A percentile compares a stretch with the other conserved stretches of the same genome.
phyloP scores from a whole-genome alignment of 1,139 yeast species.

The Protomyces lactucae-debilis region DNA sequence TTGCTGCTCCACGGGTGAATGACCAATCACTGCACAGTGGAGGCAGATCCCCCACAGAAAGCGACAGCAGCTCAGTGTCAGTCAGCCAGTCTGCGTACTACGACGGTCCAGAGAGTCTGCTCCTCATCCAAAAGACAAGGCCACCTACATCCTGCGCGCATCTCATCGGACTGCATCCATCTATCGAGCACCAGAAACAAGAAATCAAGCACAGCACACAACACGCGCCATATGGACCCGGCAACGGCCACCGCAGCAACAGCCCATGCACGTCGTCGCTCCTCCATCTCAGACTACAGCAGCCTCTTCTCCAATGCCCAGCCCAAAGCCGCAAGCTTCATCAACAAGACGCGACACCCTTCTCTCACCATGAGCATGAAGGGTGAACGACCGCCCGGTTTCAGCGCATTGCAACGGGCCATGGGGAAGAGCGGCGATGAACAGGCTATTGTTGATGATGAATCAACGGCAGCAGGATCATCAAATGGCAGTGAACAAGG shows the following conservation, averaged over 20 bases:
- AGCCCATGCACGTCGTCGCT: not conserved
- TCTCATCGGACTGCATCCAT: too few relatives aligned
- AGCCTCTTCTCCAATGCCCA: conserved; percentile 9
- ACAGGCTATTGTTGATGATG: conserved; percentile 15
- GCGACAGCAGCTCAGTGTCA: too few relatives aligned
- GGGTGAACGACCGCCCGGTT: conserved; percentile 8
- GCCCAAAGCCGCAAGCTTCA: conserved; percentile 2
- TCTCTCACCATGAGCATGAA: conserved; percentile 18
- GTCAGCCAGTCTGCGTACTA: too few relatives aligned
- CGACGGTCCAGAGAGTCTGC: too few relatives aligned
- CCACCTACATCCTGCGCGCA: too few relatives aligned
- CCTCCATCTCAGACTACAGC: conserved; percentile 21
- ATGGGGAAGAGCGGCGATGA: conserved; percentile 3
- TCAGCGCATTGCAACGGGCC: conserved; percentile 7
- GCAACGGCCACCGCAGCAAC: not conserved
- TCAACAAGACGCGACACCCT: conserved; percentile 19
- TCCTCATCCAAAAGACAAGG: too few relatives aligned
- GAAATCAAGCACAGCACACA: too few relatives aligned
- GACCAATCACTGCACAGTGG: too few relatives aligned
- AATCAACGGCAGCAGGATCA: not conserved
- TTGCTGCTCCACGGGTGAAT: too few relatives aligned
- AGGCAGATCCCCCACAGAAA: too few relatives aligned
- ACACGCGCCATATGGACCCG: not conserved
- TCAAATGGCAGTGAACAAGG: not conserved
- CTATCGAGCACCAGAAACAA: too few relatives aligned